Base-by-base conservation (phyloP, 139 green algal genomes). In the Pseudopediastrum boryanum region DNA sequence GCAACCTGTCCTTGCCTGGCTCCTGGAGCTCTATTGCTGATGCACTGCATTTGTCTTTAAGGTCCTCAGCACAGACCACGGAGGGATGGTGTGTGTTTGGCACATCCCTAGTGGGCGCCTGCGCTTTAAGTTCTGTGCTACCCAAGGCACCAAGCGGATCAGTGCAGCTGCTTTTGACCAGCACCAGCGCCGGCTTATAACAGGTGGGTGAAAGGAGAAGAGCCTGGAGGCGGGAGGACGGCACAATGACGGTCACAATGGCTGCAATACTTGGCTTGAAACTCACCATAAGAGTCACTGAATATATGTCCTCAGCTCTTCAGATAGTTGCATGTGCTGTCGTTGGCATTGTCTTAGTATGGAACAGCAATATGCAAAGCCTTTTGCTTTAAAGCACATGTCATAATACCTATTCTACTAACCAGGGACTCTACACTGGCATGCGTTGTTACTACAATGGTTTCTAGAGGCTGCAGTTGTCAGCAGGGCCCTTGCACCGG, bases 131-230 rank as follows among this genome's bases (percentile, higher is more conserved):
- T 77, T 68, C 52, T 38, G 25, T 52, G 66, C 65, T 52, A 77
- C 70, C 25, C 70, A 77, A 42, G 50, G 51, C 8, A 59, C 51
- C 36, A 39, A 36, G 6, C 70, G 70, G n/a, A 77, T 77, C 31
- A 77, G 50, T 41, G 36, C 70, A 67, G 70, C 70, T 25, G 21
- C 70, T 12, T 77, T 77, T 54, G 70, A 77, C 56, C n/a, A 12
- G 16, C 50, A 67, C 35, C 36, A 67, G 51, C 50, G 70, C 25
- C 25, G 70, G 12, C 70, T 77, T 4, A 77, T 77, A n/a, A 77
- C 70, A 77, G 70, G 70, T 77, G 10, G 13, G 4, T 35, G 2
- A 4, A 21, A n/a, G 48, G 19, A 58, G 48, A n/a, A 21, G 21
- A n/a, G 48, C 48, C 48, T 58, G 48, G 19, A 58, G 48, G 19